A percentile compares a stretch with the other conserved stretches of the same genome.
Evolutionary conservation across 1,284 basidiomycete species (phyloP).

Genomic region (Cutaneotrichosporon sp.): DNA sequence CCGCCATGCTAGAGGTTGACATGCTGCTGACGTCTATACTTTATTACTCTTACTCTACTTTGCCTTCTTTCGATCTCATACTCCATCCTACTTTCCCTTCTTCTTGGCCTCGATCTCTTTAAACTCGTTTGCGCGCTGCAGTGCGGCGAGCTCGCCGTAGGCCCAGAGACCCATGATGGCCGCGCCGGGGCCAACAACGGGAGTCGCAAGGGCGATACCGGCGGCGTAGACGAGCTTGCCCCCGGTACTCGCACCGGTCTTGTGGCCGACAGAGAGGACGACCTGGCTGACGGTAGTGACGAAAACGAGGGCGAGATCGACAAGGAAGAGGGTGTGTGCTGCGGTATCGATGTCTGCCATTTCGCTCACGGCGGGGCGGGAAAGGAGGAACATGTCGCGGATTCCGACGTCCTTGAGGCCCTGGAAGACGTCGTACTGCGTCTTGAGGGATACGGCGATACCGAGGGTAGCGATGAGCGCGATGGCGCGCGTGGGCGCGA

Average conservation of each 20-base stretch:
- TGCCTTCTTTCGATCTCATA: too few species aligned
- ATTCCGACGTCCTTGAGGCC: not conserved
- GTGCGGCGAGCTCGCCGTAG: slow-evolving; percentile 8
- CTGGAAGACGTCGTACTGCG: slow-evolving; percentile 1
- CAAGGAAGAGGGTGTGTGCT: slow-evolving; percentile 4
- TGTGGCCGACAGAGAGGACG: slow-evolving; percentile 5
- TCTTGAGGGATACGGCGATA: not conserved
- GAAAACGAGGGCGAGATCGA: slow-evolving; percentile 7
- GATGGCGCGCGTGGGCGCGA: slow-evolving; percentile 8
- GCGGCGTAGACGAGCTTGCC: not conserved
- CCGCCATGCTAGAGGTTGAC: too few species aligned
- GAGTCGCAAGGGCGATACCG: not conserved
- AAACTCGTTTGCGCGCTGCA: slow-evolving; percentile 5
- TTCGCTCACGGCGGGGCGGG: not conserved
- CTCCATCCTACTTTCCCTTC: too few species aligned
- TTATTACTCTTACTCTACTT: too few species aligned
- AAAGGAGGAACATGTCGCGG: slow-evolving; percentile 1
- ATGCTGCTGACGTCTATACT: too few species aligned
- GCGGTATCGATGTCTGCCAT: not conserved
- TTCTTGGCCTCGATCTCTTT: slow-evolving; percentile 4
- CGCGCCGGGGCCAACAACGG: slow-evolving; percentile 11
- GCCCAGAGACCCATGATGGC: slow-evolving; percentile 13
- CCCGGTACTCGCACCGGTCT: not conserved
- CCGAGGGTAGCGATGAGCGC: slow-evolving; percentile 12
- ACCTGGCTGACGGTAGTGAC: slow-evolving; percentile 5